Percentiles rank a stretch among this genome's conserved stretches.
Conservation (phyloP, 2,329 filamentous ascomycete genomes). For the Claviceps pazoutovae region DNA sequence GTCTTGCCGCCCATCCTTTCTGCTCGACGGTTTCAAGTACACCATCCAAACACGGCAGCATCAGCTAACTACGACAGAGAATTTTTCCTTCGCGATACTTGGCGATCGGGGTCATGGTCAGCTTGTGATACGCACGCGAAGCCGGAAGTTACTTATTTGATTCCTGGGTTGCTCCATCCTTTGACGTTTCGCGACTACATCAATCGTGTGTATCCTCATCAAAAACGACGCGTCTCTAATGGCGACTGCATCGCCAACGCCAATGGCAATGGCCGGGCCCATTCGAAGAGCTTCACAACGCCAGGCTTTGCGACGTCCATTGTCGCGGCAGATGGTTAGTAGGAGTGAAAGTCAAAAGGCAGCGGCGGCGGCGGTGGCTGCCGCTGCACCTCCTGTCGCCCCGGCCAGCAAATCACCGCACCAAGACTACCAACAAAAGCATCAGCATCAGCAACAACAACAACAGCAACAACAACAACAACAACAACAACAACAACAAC, state of each 20-base stretch:
- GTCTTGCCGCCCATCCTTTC: constrained; percentile 3
- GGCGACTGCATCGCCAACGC: constrained; percentile 42
- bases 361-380: constrained; percentile 17
- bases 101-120: constrained; percentile 23
- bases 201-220: neutral
- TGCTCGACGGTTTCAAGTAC: constrained; percentile 6
- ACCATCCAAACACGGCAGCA: constrained; percentile 18
- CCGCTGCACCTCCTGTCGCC: constrained; percentile 11
- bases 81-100: constrained; percentile 12
- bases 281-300: constrained; percentile 40
- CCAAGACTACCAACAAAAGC: constrained; percentile 12
- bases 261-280: constrained; percentile 36
- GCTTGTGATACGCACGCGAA: constrained; percentile 24
- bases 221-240: constrained; percentile 20
- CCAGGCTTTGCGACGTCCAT: constrained; percentile 37
- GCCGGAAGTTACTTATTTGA: neutral
- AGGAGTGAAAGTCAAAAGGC: constrained; percentile 32
- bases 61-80: constrained; percentile 10
- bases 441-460: too few species aligned
- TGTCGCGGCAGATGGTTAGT: constrained; percentile 30
- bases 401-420: constrained; percentile 21
- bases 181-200: constrained; percentile 1
- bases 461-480: too few species aligned
- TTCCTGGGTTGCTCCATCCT: constrained; percentile 11
- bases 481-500: too few species aligned